Base-by-base conservation (phyloP, 2,329 filamentous ascomycete species). In the Aspergillus pseudoviridinutans region DNA sequence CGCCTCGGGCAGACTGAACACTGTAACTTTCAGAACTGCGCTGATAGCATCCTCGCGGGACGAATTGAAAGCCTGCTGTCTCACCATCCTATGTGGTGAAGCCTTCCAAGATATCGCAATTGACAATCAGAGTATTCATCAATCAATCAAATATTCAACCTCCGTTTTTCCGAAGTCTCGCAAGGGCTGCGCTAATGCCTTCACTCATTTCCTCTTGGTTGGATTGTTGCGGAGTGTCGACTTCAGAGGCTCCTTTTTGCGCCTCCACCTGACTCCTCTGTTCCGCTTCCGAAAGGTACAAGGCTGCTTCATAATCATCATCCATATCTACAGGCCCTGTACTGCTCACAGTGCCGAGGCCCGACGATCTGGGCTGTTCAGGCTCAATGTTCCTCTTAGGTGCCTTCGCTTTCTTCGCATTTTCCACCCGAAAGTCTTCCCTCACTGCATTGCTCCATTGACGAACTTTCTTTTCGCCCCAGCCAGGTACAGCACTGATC, bases 381-480 rank as follows among this genome's bases (percentile, higher is more conserved):
- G 69, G 69, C 27, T 64, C 50, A 56, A 57, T 50, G 58, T 59
- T 58, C 56, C 64, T 55, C 49, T 52, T 53, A 62, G 68, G 67
- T 14, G 79, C 62, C n/a, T 74, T 78, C 42, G 80, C 72, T 63
- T 78, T 90, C n/a, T 82, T 84, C 1, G 89, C 84, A 67, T 88
- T 89, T 66, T 87, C 85, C 4, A 88, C 85, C 57, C 91, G 80
- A 66, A 97, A 97, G 0, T 91, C 91, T 74, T 96, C 92, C 58
- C 91, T 84, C 1, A 97, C 89, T 9, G 89, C 88, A 56, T 80
- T 83, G 64, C 84, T 88, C 93, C 93, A 97, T 57, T 86, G 84
- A 74, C 89, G 88, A 24, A 97, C 91, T 75, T 99, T 99, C 78
- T 91, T 92, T 75, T 95, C 91, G 35, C 94, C 94, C 92, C 92